Base-by-base conservation (phyloP, 2,329 filamentous ascomycete genomes). In the Stagonosporopsis rhizophila region DNA sequence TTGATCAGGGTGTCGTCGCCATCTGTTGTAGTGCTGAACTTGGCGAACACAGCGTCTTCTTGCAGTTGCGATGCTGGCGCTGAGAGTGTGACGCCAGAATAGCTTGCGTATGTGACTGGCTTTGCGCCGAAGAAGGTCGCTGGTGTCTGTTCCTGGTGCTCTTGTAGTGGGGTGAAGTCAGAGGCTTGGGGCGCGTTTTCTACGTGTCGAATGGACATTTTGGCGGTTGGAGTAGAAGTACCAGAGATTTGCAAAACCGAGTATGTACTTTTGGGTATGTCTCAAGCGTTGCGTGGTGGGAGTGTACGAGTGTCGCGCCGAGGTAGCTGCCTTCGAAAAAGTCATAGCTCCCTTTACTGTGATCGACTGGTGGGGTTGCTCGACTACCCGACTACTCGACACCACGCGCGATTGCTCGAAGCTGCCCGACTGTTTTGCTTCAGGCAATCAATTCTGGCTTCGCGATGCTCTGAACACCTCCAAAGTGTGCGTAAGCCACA, bases 111-210 rank as follows among this genome's bases (percentile, higher is more conserved):
- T 3, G 93, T 82, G 39, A 93, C 83, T 1, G 90, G 86, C 69
- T 89, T 90, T 25, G 85, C 85, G 65, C 83, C 85, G 66, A 87
- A 88, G 77, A 93, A 94, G 38, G 85, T 88, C 55, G 82, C 80
- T 0, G 90, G 90, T 1, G 90, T 94, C 68, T 87, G 86, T 48
- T 86, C 81, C 73, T 91, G 85, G 71, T 92, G 89, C 58, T 91
- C 87, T 55, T 82, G 79, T 41, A 93, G 82, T 4, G 84, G 79
- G 30, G 83, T 86, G 75, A 87, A 93, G 70, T 87, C 84, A 32
- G 80, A 79, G 14, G 81, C 68, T 15, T 81, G 77, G 5, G 88
- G 89, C 25, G 85, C 79, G 2, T 77, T 77, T 44, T 81, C 81
- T 41, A 90, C 84, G 1, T 84, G 86, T 59, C 69, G 70, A 47